Evolutionary conservation across 345 rosid genomes (phyloP).

Genomic region (Salix udensis): DNA sequence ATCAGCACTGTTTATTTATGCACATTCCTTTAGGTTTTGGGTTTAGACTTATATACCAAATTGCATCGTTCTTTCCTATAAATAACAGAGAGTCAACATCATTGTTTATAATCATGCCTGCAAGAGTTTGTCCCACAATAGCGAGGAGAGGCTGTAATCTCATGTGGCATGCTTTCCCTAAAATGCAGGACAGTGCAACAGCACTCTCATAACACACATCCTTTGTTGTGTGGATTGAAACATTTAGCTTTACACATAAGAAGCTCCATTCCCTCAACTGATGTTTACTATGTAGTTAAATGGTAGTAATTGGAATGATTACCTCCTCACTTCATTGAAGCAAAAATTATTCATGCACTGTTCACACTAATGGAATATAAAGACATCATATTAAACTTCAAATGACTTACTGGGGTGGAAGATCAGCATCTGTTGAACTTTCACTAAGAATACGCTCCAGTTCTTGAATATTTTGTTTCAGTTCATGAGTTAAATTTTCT

Average conservation of each 20-base stretch:
- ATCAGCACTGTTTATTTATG: neutral
- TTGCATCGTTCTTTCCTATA: neutral
- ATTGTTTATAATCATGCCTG: neutral
- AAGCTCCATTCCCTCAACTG: neutral
- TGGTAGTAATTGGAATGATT: neutral
- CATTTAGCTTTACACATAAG: neutral
- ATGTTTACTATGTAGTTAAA: neutral
- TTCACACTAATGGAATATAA: neutral
- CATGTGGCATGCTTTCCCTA: neutral
- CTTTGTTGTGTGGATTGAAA: neutral
- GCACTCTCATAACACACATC: no score
- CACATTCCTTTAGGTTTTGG: neutral
- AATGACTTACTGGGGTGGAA: constrained; percentile 74
- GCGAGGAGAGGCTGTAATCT: neutral
- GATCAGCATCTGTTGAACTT: constrained; percentile 76
- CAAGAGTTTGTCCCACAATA: no score
- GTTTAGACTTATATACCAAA: neutral
- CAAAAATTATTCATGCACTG: neutral
- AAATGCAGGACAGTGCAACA: neutral
- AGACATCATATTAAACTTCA: neutral
- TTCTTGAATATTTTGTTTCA: constrained; percentile 90
- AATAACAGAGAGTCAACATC: neutral
- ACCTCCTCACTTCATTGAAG: neutral
- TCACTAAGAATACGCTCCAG: constrained; percentile 86
- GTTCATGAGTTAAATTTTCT: constrained; percentile 62